phyloP scores from a whole-genome alignment of 805 yeast species.

The Starmerella floris region DNA sequence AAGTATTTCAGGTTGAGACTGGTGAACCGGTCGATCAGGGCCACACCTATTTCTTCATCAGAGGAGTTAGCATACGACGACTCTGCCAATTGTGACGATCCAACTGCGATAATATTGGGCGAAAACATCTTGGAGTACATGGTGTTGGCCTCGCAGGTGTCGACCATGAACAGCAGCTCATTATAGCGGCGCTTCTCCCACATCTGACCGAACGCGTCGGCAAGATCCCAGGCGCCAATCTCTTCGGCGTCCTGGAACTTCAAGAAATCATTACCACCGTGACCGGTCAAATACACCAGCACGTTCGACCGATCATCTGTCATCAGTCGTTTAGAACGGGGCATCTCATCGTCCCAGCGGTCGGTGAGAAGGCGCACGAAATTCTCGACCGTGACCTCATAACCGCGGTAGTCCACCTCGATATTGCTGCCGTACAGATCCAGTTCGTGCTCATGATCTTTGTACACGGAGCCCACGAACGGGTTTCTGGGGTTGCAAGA shows the following conservation, averaged over 20 bases:
- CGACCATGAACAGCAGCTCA: constrained; percentile 94
- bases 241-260: constrained; percentile 98
- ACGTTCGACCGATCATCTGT: constrained; percentile 93
- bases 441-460: constrained; percentile 79
- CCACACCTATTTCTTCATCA: constrained; percentile 91
- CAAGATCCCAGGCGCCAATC: constrained; percentile 85
- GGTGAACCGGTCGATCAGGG: constrained; percentile 93
- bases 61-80: constrained; percentile 92
- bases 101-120: constrained; percentile 85
- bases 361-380: constrained; percentile 86
- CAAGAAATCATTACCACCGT: constrained; percentile 94
- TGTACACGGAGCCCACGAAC: constrained; percentile 91
- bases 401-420: constrained; percentile 94
- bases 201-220: constrained; percentile 96
- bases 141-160: constrained; percentile 97
- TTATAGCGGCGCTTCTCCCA: constrained; percentile 88
- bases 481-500: constrained; percentile 95
- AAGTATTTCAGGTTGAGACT: constrained; percentile 79
- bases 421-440: constrained; percentile 90
- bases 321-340: constrained; percentile 74
- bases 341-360: constrained; percentile 90
- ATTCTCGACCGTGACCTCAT: constrained; percentile 95
- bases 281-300: constrained; percentile 92
- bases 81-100: constrained; percentile 77
- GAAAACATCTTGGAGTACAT: constrained; percentile 89